Percentiles rank a stretch among this genome's conserved stretches.
Evolutionary conservation across 2,329 filamentous ascomycete genomes (phyloP).

Genomic region (Botrytis aclada): DNA sequence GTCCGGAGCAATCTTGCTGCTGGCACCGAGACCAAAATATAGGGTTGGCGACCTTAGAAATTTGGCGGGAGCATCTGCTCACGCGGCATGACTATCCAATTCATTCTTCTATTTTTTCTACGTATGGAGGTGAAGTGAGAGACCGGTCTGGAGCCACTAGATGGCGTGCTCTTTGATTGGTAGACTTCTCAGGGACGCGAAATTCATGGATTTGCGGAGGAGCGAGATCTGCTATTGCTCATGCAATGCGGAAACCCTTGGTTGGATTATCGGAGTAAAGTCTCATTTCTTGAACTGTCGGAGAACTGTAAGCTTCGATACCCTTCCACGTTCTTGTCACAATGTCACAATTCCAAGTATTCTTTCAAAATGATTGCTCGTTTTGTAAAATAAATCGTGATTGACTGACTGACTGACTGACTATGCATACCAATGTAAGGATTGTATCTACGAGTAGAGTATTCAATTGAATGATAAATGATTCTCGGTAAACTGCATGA

Average conservation of each 20-base stretch:
- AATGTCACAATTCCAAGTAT: background rate
- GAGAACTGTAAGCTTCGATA: background rate
- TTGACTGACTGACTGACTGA: background rate
- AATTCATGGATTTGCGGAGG: background rate
- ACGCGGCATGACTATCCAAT: accelerated
- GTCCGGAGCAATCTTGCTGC: background rate
- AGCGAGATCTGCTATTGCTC: background rate
- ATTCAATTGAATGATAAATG: accelerated
- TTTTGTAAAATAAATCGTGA: background rate
- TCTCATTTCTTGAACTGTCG: no score
- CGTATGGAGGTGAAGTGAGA: background rate
- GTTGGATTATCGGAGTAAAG: background rate
- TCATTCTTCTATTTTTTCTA: accelerated
- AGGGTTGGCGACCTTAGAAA: accelerated
- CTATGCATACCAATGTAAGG: accelerated
- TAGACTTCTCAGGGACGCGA: background rate
- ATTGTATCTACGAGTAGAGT: accelerated
- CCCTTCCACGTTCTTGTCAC: background rate
- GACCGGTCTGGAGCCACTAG: accelerated
- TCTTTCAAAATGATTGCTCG: background rate
- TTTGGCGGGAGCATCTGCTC: background rate
- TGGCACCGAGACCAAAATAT: background rate
- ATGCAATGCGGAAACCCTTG: background rate
- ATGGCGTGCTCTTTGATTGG: background rate
- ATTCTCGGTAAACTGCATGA: background rate